Conservation (phyloP, 768 basidiomycete genomes). For the Leucocoprinus birnbaumii region DNA sequence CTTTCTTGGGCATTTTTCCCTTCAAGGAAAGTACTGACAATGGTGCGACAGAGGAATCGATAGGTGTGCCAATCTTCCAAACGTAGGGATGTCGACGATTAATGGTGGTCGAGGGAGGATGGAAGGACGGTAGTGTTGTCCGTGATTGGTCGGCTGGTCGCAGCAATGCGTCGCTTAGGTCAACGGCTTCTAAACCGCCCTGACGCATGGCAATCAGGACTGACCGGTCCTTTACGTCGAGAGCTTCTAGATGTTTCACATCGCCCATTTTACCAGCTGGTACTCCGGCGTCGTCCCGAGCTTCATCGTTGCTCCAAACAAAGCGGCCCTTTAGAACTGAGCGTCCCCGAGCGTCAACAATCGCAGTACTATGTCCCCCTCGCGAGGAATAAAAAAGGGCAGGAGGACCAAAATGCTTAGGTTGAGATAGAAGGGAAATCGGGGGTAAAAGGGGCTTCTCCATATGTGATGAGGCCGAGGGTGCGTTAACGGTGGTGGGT, state of each 20-base stretch:
- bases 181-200: slow-evolving; percentile 80
- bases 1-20: slow-evolving; percentile 21
- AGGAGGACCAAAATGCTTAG: slow-evolving; percentile 82
- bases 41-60: slow-evolving; percentile 38
- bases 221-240: slow-evolving; percentile 72
- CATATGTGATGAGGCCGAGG: slow-evolving; percentile 22
- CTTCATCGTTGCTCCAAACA: slow-evolving; percentile 72
- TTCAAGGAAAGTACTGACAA: slow-evolving; percentile 33
- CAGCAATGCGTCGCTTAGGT: slow-evolving; percentile 75
- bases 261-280: slow-evolving; percentile 64
- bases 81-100: slow-evolving; percentile 75
- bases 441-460: slow-evolving; percentile 66
- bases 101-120: slow-evolving; percentile 53
- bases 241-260: slow-evolving; percentile 78
- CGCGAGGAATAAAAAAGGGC: slow-evolving; percentile 85
- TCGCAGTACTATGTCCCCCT: slow-evolving; percentile 86
- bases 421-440: slow-evolving; percentile 75
- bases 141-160: slow-evolving; percentile 81
- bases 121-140: slow-evolving; percentile 67
- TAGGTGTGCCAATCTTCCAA: slow-evolving; percentile 80
- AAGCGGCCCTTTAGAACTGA: slow-evolving; percentile 82
- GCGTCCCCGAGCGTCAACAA: slow-evolving; percentile 82
- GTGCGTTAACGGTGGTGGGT: slow-evolving; percentile 32
- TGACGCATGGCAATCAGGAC: slow-evolving; percentile 85
- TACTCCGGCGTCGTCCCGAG: slow-evolving; percentile 36